Evolutionary conservation across 2,329 filamentous ascomycete species (phyloP).

Genomic region (Bipolaris sorokiniana): DNA sequence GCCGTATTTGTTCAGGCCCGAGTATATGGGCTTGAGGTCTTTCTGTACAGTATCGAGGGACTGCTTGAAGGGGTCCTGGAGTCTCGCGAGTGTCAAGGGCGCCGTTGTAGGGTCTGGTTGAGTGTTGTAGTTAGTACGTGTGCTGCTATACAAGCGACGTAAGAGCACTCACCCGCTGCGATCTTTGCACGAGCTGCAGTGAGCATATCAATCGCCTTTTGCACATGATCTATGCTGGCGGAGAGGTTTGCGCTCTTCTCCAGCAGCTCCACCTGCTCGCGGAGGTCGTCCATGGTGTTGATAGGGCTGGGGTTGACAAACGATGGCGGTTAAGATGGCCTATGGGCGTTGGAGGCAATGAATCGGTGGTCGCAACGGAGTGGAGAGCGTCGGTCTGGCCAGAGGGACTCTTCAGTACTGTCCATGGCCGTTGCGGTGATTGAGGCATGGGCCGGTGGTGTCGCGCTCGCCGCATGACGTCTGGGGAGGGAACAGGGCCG

Average conservation of each 20-base stretch:
- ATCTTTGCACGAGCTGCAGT: slow-evolving; percentile 75
- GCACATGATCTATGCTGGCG: slow-evolving; percentile 77
- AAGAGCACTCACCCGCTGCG: slow-evolving; percentile 59
- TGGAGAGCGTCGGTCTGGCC: slow-evolving; percentile 23
- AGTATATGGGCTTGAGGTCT: slow-evolving; percentile 82
- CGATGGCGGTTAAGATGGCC: slow-evolving; percentile 13
- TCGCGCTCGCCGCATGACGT: slow-evolving; percentile 31
- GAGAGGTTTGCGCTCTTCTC: slow-evolving; percentile 71
- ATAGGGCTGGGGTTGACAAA: slow-evolving; percentile 1
- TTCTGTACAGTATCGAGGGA: slow-evolving; percentile 81
- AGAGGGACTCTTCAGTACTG: slow-evolving; percentile 23
- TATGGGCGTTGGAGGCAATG: not conserved
- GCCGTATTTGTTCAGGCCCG: slow-evolving; percentile 80
- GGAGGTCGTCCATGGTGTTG: slow-evolving; percentile 65
- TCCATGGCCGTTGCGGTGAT: slow-evolving; percentile 34
- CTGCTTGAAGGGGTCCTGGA: slow-evolving; percentile 84
- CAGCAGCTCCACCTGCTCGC: slow-evolving; percentile 76
- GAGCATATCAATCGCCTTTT: slow-evolving; percentile 80
- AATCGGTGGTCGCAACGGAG: not conserved
- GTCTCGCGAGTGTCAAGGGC: slow-evolving; percentile 76
- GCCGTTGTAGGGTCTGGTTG: slow-evolving; percentile 70
- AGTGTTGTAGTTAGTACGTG: slow-evolving; percentile 22
- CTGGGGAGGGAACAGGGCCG: slow-evolving; percentile 23
- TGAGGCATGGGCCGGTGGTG: slow-evolving; percentile 11
- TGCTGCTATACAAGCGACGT: not conserved